Evolutionary conservation across 2,329 filamentous ascomycete genomes (phyloP).

Genomic region (Venturia pyrina): DNA sequence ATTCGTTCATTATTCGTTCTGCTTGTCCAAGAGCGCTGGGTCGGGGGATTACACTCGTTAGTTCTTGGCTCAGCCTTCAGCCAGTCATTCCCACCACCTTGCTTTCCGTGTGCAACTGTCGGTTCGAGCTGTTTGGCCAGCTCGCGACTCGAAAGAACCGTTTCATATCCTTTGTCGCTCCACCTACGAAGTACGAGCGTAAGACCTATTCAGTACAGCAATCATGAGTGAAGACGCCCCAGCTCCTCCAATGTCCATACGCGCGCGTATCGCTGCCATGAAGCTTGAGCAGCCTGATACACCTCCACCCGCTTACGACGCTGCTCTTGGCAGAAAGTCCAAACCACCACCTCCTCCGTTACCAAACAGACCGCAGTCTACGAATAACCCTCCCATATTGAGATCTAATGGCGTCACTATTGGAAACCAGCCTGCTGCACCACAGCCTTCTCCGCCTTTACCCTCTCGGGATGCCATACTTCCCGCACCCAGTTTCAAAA

Average conservation of each 20-base stretch:
- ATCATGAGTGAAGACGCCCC: slow-evolving; percentile 5
- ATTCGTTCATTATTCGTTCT: not conserved
- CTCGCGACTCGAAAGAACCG: not conserved
- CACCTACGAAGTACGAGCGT: not conserved
- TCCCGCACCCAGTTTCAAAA: slow-evolving; percentile 10
- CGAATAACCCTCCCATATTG: slow-evolving; percentile 9
- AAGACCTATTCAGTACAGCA: not conserved
- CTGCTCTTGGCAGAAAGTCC: slow-evolving; percentile 16
- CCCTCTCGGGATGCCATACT: slow-evolving; percentile 6
- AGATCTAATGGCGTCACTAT: not conserved
- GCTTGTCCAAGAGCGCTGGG: not conserved
- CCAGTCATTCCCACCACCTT: not conserved
- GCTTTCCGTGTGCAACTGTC: not conserved
- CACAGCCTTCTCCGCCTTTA: slow-evolving; percentile 5
- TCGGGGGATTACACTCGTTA: not conserved
- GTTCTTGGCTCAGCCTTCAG: not conserved
- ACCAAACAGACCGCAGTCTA: slow-evolving; percentile 11
- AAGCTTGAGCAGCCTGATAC: slow-evolving; percentile 34
- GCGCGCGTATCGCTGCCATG: slow-evolving; percentile 37
- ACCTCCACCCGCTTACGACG: slow-evolving; percentile 23
- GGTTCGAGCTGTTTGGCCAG: not conserved
- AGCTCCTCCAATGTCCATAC: slow-evolving; percentile 24
- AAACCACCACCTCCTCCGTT: slow-evolving; percentile 14
- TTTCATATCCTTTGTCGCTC: not conserved
- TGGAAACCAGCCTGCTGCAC: slow-evolving; percentile 8